Percentiles rank a stretch among this genome's conserved stretches.
These are phyloP conservation scores for Schizophyllum commune DNA, from an alignment of 1,284 basidiomycete genomes.

Conservation along the genomic window DNA sequence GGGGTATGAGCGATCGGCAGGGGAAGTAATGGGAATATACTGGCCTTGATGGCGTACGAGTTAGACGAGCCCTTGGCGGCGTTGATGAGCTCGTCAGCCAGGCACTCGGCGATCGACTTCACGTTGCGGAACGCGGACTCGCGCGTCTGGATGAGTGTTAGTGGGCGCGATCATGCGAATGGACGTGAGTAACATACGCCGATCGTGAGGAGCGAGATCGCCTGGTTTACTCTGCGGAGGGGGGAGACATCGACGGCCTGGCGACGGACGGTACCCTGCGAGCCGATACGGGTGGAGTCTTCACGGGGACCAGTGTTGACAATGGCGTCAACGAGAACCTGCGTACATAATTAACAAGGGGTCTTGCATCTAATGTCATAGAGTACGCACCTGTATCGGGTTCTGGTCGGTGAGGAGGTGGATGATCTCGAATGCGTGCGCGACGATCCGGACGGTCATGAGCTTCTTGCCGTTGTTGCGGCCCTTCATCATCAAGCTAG, in stretches of 20 bases:
- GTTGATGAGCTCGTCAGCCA: conserved; percentile 99
- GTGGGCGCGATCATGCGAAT: background rate
- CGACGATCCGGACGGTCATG: conserved; percentile 98
- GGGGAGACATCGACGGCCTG: conserved; percentile 99
- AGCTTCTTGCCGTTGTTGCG: conserved; percentile 99
- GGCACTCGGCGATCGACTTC: conserved; percentile 97
- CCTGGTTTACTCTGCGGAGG: conserved; percentile 97
- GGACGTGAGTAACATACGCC: conserved; percentile 56
- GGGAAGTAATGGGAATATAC: conserved; percentile 12
- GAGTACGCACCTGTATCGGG: conserved; percentile 83
- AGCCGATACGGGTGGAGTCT: conserved; percentile 99
- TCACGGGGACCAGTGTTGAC: conserved; percentile 99
- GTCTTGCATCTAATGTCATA: background rate
- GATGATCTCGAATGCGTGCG: conserved; percentile 99
- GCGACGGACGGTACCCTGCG: conserved; percentile 98
- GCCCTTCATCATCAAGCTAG: conserved; percentile 98
- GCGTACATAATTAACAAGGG: background rate
- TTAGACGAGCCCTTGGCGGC: conserved; percentile 99
- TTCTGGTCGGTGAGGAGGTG: conserved; percentile 99
- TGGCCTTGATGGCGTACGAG: conserved; percentile 98
- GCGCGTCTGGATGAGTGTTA: conserved; percentile 60
- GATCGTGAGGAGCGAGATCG: conserved; percentile 90
- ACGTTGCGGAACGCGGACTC: conserved; percentile 99
- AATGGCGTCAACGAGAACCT: conserved; percentile 95
- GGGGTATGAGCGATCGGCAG: background rate